Conservation (phyloP, 1,139 yeast genomes). For the Torulaspora pretoriensis region DNA sequence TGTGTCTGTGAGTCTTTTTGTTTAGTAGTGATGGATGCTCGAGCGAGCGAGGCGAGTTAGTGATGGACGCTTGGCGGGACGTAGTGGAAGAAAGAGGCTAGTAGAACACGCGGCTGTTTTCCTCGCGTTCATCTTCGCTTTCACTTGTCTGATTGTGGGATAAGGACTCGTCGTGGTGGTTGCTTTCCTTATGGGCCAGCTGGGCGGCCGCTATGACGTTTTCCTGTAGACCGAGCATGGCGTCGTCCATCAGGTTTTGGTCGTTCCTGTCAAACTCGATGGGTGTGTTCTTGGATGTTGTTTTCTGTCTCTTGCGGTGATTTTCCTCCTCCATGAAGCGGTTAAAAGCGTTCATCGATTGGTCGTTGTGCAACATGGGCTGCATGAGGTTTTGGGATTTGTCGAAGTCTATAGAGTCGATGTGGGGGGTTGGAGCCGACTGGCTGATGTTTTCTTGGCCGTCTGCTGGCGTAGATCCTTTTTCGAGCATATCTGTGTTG, state of each 20-base stretch:
- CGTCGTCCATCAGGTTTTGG: slow-evolving; percentile 34
- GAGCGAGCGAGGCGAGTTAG: neutral
- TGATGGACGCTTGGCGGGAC: neutral
- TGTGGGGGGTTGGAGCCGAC: slow-evolving; percentile 2
- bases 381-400: slow-evolving; percentile 8
- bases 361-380: slow-evolving; percentile 13
- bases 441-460: neutral
- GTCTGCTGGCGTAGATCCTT: neutral
- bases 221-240: slow-evolving; percentile 39
- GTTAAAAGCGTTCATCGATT: slow-evolving; percentile 29
- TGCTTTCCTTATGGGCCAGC: slow-evolving; percentile 4
- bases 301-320: slow-evolving; percentile 19
- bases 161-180: neutral
- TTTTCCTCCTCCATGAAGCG: slow-evolving; percentile 27
- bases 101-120: slow-evolving; percentile 3
- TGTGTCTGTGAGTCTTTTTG: neutral
- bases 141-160: neutral
- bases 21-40: neutral
- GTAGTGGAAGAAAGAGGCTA: neutral
- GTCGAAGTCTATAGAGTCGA: slow-evolving; percentile 7
- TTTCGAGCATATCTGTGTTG: slow-evolving; percentile 9
- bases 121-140: slow-evolving; percentile 8
- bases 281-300: slow-evolving; percentile 20
- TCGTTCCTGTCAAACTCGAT: slow-evolving; percentile 32
- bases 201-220: slow-evolving; percentile 46